Evolutionary conservation across 257 asterid species (phyloP), one percentile per base, ranked within the genome.

Genomic region (Fraxinus cuspidata): DNA sequence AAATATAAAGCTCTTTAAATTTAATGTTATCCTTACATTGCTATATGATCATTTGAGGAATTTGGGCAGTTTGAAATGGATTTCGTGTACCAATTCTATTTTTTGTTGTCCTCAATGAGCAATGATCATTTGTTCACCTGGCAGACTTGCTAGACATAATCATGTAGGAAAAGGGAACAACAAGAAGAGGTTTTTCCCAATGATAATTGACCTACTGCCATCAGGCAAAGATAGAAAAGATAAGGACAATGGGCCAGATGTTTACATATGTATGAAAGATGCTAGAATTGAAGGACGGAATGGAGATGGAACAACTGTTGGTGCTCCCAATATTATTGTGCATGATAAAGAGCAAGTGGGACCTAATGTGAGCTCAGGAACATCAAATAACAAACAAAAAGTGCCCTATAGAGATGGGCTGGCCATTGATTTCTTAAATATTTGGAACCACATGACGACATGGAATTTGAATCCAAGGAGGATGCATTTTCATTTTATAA

Each of bases 401-500:
- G 49, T 74, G 75, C 27, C 81, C 31, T 53, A 13, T 81, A 78
- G 70, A 70, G 77, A 76, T 74, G 70, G 77, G 58, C 66, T 32
- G 32, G 78, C 63, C 60, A 75, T 73, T 49, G 71, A 74, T 79
- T 51, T 73, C 73, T 25, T 40, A 76, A 77, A 49, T 51, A 78
- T 21, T 32, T 76, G 37, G 89, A 85, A 72, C 86, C 79, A 37
- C 81, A 75, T 78, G 89, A 82, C 58, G 79, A 80, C 70, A 81
- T 81, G 87, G 90, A 85, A 65, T 89, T 87, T 42, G 90, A 87
- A 1, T 89, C 91, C 71, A 89, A 89, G 77, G 88, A 89, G 81
- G 86, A 87, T 18, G 91, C 93, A 12, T 84, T 87, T 80, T 75
- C 79, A 23, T 84, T 75, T 71, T 87, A 84, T 77, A 87, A 84